Conservation (phyloP, 2,329 filamentous ascomycete genomes). For the Paramyrothecium sp. region DNA sequence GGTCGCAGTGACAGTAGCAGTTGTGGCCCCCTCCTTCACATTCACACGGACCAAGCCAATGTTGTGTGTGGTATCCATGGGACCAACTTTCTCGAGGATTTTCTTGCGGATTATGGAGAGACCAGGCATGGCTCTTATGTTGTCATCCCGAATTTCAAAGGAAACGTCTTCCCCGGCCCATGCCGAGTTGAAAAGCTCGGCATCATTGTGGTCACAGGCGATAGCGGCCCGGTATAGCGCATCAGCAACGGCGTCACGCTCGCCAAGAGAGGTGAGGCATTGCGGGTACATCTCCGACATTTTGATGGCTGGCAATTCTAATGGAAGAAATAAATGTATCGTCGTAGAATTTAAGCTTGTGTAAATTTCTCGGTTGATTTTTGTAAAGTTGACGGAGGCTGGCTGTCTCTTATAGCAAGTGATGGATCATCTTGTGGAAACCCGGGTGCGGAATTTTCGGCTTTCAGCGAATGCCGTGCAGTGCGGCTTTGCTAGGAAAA, state of each 20-base stretch:
- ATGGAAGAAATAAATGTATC: too few relatives aligned
- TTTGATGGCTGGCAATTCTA: too few relatives aligned
- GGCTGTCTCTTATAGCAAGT: too few relatives aligned
- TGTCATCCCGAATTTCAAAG: constrained; percentile 1
- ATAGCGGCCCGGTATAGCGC: constrained; percentile 4
- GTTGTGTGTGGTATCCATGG: constrained; percentile 26
- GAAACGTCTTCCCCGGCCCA: constrained; percentile 1
- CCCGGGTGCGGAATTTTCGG: too few relatives aligned
- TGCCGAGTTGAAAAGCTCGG: constrained; percentile 1
- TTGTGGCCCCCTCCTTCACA: constrained; percentile 18
- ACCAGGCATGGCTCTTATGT: not conserved
- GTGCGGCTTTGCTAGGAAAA: too few relatives aligned
- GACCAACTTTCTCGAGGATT: constrained; percentile 2
- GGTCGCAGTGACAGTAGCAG: constrained; percentile 21
- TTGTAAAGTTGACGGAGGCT: too few relatives aligned
- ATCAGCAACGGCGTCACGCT: constrained; percentile 5
- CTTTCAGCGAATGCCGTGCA: too few relatives aligned
- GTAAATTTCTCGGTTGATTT: too few relatives aligned
- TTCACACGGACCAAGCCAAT: constrained; percentile 26
- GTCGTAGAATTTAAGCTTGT: too few relatives aligned
- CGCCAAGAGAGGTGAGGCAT: not conserved
- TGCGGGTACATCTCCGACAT: too few relatives aligned
- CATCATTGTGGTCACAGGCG: constrained; percentile 5
- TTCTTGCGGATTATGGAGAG: constrained; percentile 2
- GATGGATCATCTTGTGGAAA: too few relatives aligned